Evolutionary conservation across 768 basidiomycete genomes (phyloP).

Genomic region (Hirschioporus abietinus): DNA sequence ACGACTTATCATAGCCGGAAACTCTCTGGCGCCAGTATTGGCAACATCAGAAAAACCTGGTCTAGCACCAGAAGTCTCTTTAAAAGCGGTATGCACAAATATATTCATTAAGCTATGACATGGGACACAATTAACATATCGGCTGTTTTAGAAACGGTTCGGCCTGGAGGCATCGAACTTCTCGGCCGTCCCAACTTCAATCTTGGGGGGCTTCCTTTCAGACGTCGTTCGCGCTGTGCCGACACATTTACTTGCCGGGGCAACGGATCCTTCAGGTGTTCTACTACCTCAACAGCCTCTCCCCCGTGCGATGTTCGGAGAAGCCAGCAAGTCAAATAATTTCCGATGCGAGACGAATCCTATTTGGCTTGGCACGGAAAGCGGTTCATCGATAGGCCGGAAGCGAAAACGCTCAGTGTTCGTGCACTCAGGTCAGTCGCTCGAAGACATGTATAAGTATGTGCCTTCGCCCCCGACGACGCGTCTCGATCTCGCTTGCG

Average conservation of each 20-base stretch:
- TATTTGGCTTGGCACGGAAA: slow-evolving; percentile 65
- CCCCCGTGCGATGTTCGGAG: slow-evolving; percentile 87
- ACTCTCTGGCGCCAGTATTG: slow-evolving; percentile 63
- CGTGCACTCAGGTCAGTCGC: slow-evolving; percentile 85
- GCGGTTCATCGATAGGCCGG: slow-evolving; percentile 32
- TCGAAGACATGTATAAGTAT: slow-evolving; percentile 96
- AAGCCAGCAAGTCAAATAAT: slow-evolving; percentile 45
- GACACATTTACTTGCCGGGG: slow-evolving; percentile 84
- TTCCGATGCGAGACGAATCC: slow-evolving; percentile 89
- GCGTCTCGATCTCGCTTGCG: slow-evolving; percentile 66
- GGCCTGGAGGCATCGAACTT: slow-evolving; percentile 62
- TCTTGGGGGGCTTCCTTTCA: slow-evolving; percentile 61
- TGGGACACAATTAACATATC: neutral
- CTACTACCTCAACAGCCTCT: slow-evolving; percentile 93
- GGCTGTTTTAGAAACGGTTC: slow-evolving; percentile 48
- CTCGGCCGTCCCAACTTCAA: slow-evolving; percentile 68
- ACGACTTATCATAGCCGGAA: slow-evolving; percentile 84
- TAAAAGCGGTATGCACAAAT: neutral
- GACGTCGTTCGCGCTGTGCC: slow-evolving; percentile 78
- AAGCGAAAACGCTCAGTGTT: slow-evolving; percentile 45
- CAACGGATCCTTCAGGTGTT: slow-evolving; percentile 79
- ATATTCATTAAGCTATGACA: neutral
- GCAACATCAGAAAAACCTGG: slow-evolving; percentile 25
- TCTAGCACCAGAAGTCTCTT: neutral
- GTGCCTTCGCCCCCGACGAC: slow-evolving; percentile 65